These are phyloP conservation scores for Albizia julibrissin DNA, from an alignment of 306 rosid genomes.

Conservation along the genomic window DNA sequence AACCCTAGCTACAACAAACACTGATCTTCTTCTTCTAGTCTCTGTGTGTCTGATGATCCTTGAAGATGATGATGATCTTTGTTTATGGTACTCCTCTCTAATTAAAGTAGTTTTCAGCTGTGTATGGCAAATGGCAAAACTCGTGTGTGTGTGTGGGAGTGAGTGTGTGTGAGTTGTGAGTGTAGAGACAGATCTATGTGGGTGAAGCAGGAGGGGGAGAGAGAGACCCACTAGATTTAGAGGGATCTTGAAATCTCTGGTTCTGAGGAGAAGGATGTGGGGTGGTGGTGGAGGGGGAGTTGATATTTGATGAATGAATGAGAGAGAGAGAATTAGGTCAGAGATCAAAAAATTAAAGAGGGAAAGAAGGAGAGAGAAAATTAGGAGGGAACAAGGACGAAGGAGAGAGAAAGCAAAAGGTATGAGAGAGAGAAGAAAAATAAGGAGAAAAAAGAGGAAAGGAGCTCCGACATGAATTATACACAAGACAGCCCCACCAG, in stretches of 20 bases:
- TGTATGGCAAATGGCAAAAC: conserved; percentile 22
- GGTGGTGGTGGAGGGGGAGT: not conserved
- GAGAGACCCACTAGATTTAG: conserved; percentile 40
- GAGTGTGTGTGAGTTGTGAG: not conserved
- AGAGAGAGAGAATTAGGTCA: conserved; percentile 57
- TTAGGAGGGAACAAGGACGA: conserved; percentile 47
- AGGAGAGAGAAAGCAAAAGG: conserved; percentile 43
- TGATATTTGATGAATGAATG: conserved; percentile 23
- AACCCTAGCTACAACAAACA: not conserved
- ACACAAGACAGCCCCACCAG: conserved; percentile 72
- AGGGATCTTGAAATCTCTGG: conserved; percentile 40
- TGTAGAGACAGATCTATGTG: conserved; percentile 42
- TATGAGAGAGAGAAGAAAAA: conserved; percentile 25
- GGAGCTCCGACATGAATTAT: conserved; percentile 73
- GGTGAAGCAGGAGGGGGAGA: not conserved
- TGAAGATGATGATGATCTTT: not conserved
- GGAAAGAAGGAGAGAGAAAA: conserved; percentile 30
- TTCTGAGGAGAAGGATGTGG: conserved; percentile 17
- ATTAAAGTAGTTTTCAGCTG: not conserved
- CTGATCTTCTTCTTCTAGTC: not conserved
- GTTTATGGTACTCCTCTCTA: not conserved
- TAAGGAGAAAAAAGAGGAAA: conserved; percentile 46
- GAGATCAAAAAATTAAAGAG: conserved; percentile 39
- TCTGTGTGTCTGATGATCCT: not conserved
- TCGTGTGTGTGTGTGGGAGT: not conserved